Conservation (phyloP, 805 yeast species). For the Phaffomyces thermotolerans region DNA sequence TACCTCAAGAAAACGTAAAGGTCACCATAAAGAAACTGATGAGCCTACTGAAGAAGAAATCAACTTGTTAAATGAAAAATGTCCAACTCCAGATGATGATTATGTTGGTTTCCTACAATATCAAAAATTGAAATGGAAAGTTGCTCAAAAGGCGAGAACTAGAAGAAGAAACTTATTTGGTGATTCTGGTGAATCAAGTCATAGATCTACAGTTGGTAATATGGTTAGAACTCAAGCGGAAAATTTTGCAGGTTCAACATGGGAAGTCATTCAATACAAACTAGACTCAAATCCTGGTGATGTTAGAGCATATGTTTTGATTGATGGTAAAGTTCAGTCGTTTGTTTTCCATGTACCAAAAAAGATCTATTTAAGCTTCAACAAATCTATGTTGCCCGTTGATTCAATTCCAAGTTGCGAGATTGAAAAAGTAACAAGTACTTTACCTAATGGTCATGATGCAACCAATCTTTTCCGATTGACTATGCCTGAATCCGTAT, state of each 20-base stretch:
- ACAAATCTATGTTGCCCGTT: slow-evolving; percentile 37
- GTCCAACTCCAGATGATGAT: slow-evolving; percentile 63
- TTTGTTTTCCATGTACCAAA: slow-evolving; percentile 71
- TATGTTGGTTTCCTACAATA: slow-evolving; percentile 62
- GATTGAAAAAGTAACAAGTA: slow-evolving; percentile 50
- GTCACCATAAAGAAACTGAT: slow-evolving; percentile 25
- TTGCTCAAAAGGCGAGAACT: slow-evolving; percentile 62
- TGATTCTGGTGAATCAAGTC: slow-evolving; percentile 40
- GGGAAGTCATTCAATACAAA: slow-evolving; percentile 80
- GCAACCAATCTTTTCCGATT: slow-evolving; percentile 49
- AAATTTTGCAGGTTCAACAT: slow-evolving; percentile 62
- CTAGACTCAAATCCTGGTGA: slow-evolving; percentile 61
- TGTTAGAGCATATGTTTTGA: slow-evolving; percentile 60
- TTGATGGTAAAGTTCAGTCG: slow-evolving; percentile 67
- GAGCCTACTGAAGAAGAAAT: slow-evolving; percentile 43
- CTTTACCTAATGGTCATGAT: slow-evolving; percentile 62
- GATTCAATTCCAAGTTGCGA: slow-evolving; percentile 41
- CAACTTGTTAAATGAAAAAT: slow-evolving; percentile 40
- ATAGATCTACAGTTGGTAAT: slow-evolving; percentile 56
- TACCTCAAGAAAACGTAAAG: slow-evolving; percentile 26
- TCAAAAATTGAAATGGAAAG: slow-evolving; percentile 84
- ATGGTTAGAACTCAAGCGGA: slow-evolving; percentile 76
- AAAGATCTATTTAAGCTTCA: slow-evolving; percentile 60
- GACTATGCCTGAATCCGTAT: slow-evolving; percentile 61
- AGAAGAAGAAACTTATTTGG: slow-evolving; percentile 82